These are phyloP conservation scores for Diplodia scrobiculata DNA, from an alignment of 2,329 filamentous ascomycete genomes.

Conservation along the genomic window DNA sequence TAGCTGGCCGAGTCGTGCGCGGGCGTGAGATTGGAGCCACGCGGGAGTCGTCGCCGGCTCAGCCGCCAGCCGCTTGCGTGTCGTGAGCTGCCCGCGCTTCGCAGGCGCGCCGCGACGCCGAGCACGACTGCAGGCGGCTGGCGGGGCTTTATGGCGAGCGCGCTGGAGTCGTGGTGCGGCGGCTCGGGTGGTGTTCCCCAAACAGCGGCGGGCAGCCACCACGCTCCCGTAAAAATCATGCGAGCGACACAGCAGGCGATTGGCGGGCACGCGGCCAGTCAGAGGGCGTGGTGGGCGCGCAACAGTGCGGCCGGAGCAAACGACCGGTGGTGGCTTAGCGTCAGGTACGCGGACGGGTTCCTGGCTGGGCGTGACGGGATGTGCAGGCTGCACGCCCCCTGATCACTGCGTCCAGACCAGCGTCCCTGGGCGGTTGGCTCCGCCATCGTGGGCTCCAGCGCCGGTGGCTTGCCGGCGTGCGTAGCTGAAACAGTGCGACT, in stretches of 20 bases:
- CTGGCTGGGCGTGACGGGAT: conserved; percentile 15
- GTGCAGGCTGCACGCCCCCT: conserved; percentile 14
- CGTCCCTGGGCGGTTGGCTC: conserved; percentile 1
- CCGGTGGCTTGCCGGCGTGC: conserved; percentile 23
- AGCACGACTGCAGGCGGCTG: no score
- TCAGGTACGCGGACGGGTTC: conserved; percentile 11
- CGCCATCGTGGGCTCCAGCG: not conserved
- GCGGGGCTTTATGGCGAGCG: no score
- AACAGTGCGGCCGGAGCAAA: not conserved
- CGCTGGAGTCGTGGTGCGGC: no score
- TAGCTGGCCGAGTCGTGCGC: conserved; percentile 13
- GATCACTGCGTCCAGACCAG: conserved; percentile 16
- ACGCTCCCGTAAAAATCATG: not conserved
- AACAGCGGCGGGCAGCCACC: conserved; percentile 15
- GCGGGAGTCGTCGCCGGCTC: conserved; percentile 11
- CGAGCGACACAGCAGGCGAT: not conserved
- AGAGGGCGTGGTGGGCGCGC: not conserved
- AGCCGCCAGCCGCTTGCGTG: conserved; percentile 13
- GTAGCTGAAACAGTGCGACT: conserved; percentile 23
- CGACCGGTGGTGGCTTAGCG: not conserved
- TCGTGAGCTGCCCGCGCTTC: no score
- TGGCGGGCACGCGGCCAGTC: not conserved
- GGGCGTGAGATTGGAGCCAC: conserved; percentile 12
- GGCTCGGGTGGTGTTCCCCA: not conserved
- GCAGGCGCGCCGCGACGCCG: no score